Base-by-base conservation (phyloP, 306 rosid species). In the Purshia tridentata region DNA sequence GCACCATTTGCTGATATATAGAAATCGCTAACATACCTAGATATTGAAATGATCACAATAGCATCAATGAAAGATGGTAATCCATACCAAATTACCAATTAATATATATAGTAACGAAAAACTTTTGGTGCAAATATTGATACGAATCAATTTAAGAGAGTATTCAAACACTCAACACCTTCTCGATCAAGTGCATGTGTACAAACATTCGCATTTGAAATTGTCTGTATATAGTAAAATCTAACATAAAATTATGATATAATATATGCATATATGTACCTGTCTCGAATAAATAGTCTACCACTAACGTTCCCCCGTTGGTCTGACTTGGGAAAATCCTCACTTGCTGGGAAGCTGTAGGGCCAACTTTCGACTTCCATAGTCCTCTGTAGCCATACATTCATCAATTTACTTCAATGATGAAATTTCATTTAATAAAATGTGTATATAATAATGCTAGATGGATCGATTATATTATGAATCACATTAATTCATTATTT, bases 311-410 rank as follows among this genome's bases (percentile, higher is more conserved):
- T 66, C 9, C 88, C 85, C 42, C 85, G 81, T 29, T 74, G 57
- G 63, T 56, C 48, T 20, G 83, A 67, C 68, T 61, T 81, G 23
- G 78, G 85, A 73, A 78, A 84, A 72, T 84, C 83, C 18, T 81
- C 83, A 15, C 83, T 78, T 54, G 77, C 85, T 39, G 77, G 83
- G 74, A 81, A 84, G 72, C 73, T 66, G 60, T 84, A 84, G 3
- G 88, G 85, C 88, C 88, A 84, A 51, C 85, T 61, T 50, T 84
- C 77, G 41, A 54, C 88, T 81, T 84, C 85, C 7, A 18, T 72
- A 22, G 9, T 13, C 76, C 60, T 73, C 88, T 81, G 76, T 12
- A 70, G 13, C 15, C 40, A 39, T 40, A 73, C 56, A 23, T 44
- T 15, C 20, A 48, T 67, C 18, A 3, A 19, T 45, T 39, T 6